phyloP scores from a whole-genome alignment of 768 basidiomycete genomes.

The Antrodiella citrinella region DNA sequence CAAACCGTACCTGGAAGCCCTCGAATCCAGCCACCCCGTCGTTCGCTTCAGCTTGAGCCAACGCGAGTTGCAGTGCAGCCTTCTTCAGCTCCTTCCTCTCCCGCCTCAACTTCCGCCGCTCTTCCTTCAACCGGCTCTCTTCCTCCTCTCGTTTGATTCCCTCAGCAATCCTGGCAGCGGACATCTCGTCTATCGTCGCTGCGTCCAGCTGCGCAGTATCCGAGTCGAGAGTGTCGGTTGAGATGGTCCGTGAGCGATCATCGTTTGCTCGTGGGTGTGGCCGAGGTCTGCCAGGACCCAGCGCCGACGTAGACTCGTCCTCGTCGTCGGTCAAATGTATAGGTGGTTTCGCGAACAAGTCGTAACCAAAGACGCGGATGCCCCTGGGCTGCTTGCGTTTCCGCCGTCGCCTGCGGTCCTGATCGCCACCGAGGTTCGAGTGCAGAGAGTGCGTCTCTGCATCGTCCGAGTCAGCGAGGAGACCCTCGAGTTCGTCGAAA shows the following conservation, averaged over 20 bases:
- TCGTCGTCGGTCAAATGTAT: constrained; percentile 58
- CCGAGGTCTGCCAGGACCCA: neutral
- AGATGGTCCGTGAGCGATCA: constrained; percentile 14
- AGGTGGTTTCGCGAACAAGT: constrained; percentile 56
- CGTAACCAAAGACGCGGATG: constrained; percentile 57
- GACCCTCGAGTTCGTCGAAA: constrained; percentile 39
- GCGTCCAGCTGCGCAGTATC: constrained; percentile 62
- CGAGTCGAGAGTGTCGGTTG: constrained; percentile 50
- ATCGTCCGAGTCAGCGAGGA: constrained; percentile 44
- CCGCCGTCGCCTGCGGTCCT: constrained; percentile 24
- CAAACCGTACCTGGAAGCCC: constrained; percentile 53
- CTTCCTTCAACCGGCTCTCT: constrained; percentile 37
- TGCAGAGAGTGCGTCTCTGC: constrained; percentile 59
- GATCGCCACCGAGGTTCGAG: constrained; percentile 54
- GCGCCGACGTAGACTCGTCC: constrained; percentile 5
- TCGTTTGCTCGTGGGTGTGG: too few species aligned
- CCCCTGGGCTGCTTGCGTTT: constrained; percentile 25
- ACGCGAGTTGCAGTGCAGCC: constrained; percentile 30
- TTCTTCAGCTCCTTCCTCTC: constrained; percentile 39
- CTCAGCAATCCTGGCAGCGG: constrained; percentile 32
- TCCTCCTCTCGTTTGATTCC: constrained; percentile 30
- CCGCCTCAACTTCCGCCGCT: constrained; percentile 35
- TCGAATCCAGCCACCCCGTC: constrained; percentile 43
- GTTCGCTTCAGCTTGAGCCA: constrained; percentile 9
- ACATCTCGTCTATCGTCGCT: constrained; percentile 45